Percentiles rank a stretch among this genome's conserved stretches.
These are phyloP conservation scores for Dillenia suffruticosa DNA, from an alignment of 164 flowering plant species.

Conservation along the genomic window DNA sequence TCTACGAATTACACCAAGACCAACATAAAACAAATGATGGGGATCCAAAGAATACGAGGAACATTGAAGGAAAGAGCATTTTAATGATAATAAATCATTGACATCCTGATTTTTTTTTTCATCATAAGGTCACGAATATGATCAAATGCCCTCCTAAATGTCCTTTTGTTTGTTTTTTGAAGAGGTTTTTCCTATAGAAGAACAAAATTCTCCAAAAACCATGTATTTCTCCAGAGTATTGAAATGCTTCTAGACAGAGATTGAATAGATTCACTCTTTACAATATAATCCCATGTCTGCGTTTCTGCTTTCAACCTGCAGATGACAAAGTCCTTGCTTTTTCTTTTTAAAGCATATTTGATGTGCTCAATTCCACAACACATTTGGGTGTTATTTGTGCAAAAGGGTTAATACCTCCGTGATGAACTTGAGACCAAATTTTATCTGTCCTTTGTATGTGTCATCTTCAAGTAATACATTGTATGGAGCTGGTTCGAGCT, in stretches of 20 bases:
- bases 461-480: conserved; percentile 82
- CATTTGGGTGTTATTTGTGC: neutral
- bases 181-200: conserved; percentile 4
- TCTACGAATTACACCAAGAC: no score
- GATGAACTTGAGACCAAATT: conserved; percentile 59
- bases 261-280: conserved; percentile 10
- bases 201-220: conserved; percentile 19
- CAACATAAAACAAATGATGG: no score
- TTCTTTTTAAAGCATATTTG: no score
- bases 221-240: conserved; percentile 23
- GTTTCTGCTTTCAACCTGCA: conserved; percentile 29
- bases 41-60: no score
- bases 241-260: conserved; percentile 19
- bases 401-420: conserved; percentile 34
- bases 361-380: no score
- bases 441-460: conserved; percentile 68
- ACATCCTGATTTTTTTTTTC: no score
- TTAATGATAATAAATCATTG: no score
- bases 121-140: neutral
- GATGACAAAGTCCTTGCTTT: neutral
- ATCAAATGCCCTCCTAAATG: conserved; percentile 6
- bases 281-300: conserved; percentile 11
- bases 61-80: no score
- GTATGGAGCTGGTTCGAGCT: conserved; percentile 53
- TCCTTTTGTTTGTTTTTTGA: conserved; percentile 11